A percentile compares a stretch with the other conserved stretches of the same genome.
Conservation (phyloP, 208 protist genomes). For the Crithidia fasciculata region DNA sequence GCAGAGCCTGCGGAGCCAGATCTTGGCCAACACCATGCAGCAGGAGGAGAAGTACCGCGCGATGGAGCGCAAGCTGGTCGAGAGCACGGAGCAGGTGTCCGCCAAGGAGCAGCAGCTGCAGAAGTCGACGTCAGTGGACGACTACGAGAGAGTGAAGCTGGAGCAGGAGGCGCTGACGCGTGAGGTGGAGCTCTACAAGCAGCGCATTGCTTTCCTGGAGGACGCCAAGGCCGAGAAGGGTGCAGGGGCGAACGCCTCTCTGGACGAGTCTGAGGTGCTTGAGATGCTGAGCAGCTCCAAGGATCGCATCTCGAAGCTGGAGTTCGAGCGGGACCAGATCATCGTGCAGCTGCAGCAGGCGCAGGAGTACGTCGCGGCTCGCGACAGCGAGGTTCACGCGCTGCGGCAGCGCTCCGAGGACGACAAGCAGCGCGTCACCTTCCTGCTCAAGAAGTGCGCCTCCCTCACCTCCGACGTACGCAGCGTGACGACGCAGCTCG, state of each 20-base stretch:
- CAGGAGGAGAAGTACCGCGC: conserved; percentile 44
- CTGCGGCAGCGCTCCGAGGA: conserved; percentile 54
- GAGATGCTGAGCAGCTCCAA: conserved; percentile 59
- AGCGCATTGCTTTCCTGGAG: conserved; percentile 45
- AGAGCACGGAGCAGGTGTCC: conserved; percentile 36
- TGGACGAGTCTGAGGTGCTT: conserved; percentile 60
- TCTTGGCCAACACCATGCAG: conserved; percentile 36
- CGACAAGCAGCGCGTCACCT: conserved; percentile 83
- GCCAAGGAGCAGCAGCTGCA: conserved; percentile 36
- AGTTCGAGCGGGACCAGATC: conserved; percentile 71
- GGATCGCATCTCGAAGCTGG: conserved; percentile 59
- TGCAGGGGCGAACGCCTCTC: conserved; percentile 7
- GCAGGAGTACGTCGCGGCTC: conserved; percentile 36
- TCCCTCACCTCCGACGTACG: conserved; percentile 56
- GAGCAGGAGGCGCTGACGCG: conserved; percentile 50
- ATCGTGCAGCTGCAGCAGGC: conserved; percentile 53
- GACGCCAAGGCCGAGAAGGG: conserved; percentile 11
- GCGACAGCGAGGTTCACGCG: conserved; percentile 50
- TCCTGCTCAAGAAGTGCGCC: conserved; percentile 80
- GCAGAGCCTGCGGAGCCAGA: conserved; percentile 30
- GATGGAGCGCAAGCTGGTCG: conserved; percentile 46
- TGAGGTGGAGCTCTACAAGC: conserved; percentile 45
- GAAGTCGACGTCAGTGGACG: conserved; percentile 37
- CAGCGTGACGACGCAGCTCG: conserved; percentile 34
- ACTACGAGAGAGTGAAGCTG: conserved; percentile 40